Conservation (phyloP, 257 asterid species). For the Jaltomata sinuosa region DNA sequence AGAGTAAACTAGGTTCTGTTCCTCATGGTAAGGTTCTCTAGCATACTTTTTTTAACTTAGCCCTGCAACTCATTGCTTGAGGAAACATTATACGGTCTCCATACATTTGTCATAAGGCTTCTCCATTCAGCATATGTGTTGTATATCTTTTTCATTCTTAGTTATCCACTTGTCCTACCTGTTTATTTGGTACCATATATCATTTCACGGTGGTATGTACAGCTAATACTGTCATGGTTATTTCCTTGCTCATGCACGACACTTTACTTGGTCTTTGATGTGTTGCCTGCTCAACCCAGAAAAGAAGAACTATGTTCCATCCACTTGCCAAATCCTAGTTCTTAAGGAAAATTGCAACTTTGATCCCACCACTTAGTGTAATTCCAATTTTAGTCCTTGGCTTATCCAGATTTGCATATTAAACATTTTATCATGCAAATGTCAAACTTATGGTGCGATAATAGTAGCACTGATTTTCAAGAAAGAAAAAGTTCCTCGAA, state of each 20-base stretch:
- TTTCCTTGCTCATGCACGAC: neutral
- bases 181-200: neutral
- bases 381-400: neutral
- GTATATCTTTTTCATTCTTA: neutral
- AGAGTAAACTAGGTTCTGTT: constrained; percentile 41
- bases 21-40: constrained; percentile 39
- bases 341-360: neutral
- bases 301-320: neutral
- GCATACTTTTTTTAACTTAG: neutral
- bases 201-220: neutral
- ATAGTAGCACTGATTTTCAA: neutral
- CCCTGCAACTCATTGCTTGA: neutral
- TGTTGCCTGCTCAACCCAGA: neutral
- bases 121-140: neutral
- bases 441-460: neutral
- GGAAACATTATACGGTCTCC: neutral
- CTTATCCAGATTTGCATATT: neutral
- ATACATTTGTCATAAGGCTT: neutral
- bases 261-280: neutral
- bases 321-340: neutral
- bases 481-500: neutral
- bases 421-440: neutral
- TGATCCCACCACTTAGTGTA: neutral
- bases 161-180: neutral
- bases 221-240: neutral